Percentiles rank a stretch among this genome's conserved stretches.
Evolutionary conservation across 805 yeast genomes (phyloP).

Genomic region (Yamadazyma insecticola): DNA sequence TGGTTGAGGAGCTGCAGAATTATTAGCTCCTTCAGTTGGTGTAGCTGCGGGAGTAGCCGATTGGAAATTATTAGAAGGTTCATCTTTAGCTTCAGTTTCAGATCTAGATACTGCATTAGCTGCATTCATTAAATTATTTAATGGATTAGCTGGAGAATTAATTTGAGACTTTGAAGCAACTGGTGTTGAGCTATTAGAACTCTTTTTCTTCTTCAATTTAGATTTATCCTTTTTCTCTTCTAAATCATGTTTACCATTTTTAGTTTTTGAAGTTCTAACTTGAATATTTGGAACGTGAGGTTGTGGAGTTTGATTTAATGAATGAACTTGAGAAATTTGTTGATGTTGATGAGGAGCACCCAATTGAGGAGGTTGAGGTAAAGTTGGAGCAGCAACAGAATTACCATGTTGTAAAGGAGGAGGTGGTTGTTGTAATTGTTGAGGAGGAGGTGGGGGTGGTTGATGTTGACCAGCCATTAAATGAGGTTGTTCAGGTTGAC

Average conservation of each 20-base stretch:
- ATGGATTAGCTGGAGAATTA: conserved; percentile 11
- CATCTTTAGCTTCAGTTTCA: conserved; percentile 6
- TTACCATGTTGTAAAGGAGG: not conserved
- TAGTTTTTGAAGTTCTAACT: conserved; percentile 6
- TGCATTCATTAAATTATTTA: conserved; percentile 27
- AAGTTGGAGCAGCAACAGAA: too few relatives aligned
- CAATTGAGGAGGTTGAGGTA: conserved; percentile 4
- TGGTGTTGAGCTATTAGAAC: conserved; percentile 20
- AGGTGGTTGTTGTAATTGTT: not conserved
- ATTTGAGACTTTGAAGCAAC: conserved; percentile 9
- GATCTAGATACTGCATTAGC: conserved; percentile 16
- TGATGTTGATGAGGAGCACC: conserved; percentile 1
- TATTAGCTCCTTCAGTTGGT: too few relatives aligned
- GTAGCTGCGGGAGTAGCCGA: not conserved
- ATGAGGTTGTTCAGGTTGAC: conserved; percentile 8
- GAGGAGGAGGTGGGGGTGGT: conserved; percentile 2
- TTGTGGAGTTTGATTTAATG: conserved; percentile 10
- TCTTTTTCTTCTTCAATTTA: conserved; percentile 11
- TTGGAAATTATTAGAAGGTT: not conserved
- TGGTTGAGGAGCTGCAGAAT: conserved; percentile 2
- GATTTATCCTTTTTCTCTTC: conserved; percentile 33
- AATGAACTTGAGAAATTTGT: conserved; percentile 13
- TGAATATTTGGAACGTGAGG: conserved; percentile 10
- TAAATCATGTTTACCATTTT: conserved; percentile 29
- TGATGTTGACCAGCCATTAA: conserved; percentile 1